A percentile compares a stretch with the other conserved stretches of the same genome.
These are phyloP conservation scores for Phytopythium ostracodes DNA, from an alignment of 352 stramenopile species.

Conservation along the genomic window DNA sequence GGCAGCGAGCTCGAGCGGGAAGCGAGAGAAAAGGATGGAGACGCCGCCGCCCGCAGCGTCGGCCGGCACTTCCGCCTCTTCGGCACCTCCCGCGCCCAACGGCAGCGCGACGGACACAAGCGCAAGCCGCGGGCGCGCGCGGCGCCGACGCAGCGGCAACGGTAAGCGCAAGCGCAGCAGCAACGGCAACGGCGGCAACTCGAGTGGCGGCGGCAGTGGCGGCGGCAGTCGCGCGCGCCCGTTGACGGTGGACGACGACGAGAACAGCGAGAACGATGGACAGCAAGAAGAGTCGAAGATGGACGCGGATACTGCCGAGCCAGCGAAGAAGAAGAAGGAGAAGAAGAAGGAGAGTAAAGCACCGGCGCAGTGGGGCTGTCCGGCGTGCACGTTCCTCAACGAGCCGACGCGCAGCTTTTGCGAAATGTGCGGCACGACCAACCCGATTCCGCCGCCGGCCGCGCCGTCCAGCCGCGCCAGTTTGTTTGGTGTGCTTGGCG, in stretches of 20 bases:
- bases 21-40: background rate
- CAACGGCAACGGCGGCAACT: background rate
- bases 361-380: constrained; percentile 49
- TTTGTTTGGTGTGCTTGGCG: background rate
- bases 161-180: constrained; percentile 37
- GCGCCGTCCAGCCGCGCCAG: background rate
- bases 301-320: background rate
- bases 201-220: background rate
- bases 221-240: background rate
- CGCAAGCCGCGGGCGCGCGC: constrained; percentile 13
- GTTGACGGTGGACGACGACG: constrained; percentile 4
- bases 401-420: constrained; percentile 53
- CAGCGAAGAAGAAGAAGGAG: background rate
- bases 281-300: background rate
- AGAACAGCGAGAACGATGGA: background rate
- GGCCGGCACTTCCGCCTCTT: background rate
- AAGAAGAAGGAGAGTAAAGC: constrained; percentile 4
- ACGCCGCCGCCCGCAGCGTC: background rate
- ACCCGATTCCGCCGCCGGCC: constrained; percentile 28
- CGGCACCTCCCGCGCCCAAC: background rate
- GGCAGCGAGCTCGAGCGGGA: background rate
- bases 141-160: constrained; percentile 7
- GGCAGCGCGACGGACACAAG: background rate
- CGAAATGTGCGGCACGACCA: constrained; percentile 71
- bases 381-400: constrained; percentile 71